phyloP scores from a whole-genome alignment of 1,284 basidiomycete genomes.

The Naganishia sp. region DNA sequence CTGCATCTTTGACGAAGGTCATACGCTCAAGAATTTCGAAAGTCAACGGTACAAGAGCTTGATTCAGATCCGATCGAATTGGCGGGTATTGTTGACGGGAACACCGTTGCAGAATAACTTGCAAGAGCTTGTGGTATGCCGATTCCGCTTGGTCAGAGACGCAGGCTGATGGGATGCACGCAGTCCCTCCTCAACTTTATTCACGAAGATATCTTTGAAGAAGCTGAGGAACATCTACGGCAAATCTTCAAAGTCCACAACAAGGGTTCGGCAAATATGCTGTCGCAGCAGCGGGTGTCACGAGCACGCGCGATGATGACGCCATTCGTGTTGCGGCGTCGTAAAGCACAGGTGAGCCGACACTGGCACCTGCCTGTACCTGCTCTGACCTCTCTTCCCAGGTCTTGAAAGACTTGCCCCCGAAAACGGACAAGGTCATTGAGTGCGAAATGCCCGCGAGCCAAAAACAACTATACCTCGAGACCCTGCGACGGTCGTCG shows the following conservation, averaged over 20 bases:
- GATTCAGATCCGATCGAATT: constrained; percentile 78
- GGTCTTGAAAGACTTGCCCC: constrained; percentile 89
- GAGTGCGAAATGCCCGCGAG: constrained; percentile 89
- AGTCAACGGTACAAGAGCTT: constrained; percentile 91
- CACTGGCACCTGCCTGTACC: neutral
- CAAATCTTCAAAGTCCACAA: constrained; percentile 97
- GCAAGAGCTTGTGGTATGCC: constrained; percentile 86
- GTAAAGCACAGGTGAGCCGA: constrained; percentile 77
- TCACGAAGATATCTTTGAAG: constrained; percentile 82
- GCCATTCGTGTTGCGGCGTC: constrained; percentile 91
- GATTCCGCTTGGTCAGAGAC: neutral
- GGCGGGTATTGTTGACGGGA: constrained; percentile 91
- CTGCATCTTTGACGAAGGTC: constrained; percentile 92
- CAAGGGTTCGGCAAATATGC: constrained; percentile 64
- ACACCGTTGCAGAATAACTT: constrained; percentile 81
- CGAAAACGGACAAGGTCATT: constrained; percentile 87
- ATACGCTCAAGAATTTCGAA: constrained; percentile 94
- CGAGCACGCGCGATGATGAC: constrained; percentile 99
- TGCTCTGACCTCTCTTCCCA: constrained; percentile 45
- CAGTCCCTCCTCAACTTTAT: constrained; percentile 99
- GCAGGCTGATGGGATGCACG: neutral
- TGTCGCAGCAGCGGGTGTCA: constrained; percentile 86
- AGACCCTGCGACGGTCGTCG: constrained; percentile 61
- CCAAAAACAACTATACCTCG: constrained; percentile 81
- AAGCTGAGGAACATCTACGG: constrained; percentile 71